These are phyloP conservation scores for Blastomyces gilchristii DNA, from an alignment of 2,329 filamentous ascomycete species.

Conservation along the genomic window DNA sequence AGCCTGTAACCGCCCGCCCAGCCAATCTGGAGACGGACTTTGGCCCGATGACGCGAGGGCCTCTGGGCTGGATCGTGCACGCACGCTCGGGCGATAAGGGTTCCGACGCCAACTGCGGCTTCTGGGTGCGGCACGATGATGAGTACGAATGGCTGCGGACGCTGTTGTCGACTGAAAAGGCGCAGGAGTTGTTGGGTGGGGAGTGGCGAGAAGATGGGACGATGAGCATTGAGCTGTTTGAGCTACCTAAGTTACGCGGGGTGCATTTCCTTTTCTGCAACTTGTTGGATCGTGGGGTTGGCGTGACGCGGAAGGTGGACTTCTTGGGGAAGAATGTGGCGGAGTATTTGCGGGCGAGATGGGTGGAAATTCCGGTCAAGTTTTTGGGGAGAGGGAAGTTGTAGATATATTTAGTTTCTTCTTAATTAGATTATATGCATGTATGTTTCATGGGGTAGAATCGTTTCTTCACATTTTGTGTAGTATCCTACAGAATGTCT, in stretches of 20 bases:
- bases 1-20: constrained; percentile 15
- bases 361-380: constrained; percentile 28
- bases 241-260: constrained; percentile 35
- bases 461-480: not conserved
- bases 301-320: constrained; percentile 28
- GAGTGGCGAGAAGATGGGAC: constrained; percentile 16
- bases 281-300: constrained; percentile 29
- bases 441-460: not conserved
- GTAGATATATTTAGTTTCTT: constrained; percentile 9
- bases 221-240: constrained; percentile 36
- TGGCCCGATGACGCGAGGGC: constrained; percentile 21
- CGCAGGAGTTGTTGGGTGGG: constrained; percentile 19
- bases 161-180: constrained; percentile 18
- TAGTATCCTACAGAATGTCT: not conserved
- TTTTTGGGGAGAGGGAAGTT: constrained; percentile 24
- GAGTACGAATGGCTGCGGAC: constrained; percentile 25
- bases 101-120: constrained; percentile 28
- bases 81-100: constrained; percentile 30
- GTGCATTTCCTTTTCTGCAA: constrained; percentile 34
- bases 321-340: constrained; percentile 34
- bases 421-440: not conserved
- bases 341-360: constrained; percentile 28
- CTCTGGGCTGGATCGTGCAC: constrained; percentile 26
- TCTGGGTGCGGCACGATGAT: constrained; percentile 25
- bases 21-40: constrained; percentile 15